A percentile compares a stretch with the other conserved stretches of the same genome.
phyloP scores from a whole-genome alignment of 78 protist species.

The Chrysochromulina parva region DNA sequence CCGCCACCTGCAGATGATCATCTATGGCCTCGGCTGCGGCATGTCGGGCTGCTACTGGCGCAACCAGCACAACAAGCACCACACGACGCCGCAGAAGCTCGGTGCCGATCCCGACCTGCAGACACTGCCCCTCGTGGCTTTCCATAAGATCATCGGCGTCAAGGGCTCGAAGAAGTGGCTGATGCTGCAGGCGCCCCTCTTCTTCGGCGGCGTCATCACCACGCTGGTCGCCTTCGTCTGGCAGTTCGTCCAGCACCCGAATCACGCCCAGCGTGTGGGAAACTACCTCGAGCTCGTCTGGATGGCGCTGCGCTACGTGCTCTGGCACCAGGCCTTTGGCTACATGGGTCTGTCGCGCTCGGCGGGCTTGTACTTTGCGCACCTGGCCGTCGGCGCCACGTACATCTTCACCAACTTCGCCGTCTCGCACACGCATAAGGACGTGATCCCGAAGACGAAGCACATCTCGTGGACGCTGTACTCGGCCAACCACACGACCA shows the following conservation, averaged over 20 bases:
- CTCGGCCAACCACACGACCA: constrained; percentile 37
- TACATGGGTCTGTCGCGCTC: not conserved
- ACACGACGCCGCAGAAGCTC: constrained; percentile 49
- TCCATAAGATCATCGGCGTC: not conserved
- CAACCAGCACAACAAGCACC: constrained; percentile 50
- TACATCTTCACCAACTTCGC: constrained; percentile 32
- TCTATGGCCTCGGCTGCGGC: constrained; percentile 29
- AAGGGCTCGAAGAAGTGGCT: constrained; percentile 2
- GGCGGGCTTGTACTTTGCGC: not conserved
- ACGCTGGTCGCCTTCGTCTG: constrained; percentile 37
- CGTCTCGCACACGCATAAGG: constrained; percentile 28
- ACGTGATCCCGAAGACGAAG: not conserved
- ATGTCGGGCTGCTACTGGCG: constrained; percentile 36
- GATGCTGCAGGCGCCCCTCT: not conserved
- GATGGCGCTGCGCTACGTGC: not conserved
- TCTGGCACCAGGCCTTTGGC: not conserved
- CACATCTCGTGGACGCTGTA: not conserved
- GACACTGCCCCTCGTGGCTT: constrained; percentile 31
- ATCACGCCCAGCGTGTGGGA: not conserved
- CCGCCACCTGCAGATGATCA: not conserved
- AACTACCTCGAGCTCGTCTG: not conserved
- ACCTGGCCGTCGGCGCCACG: not conserved
- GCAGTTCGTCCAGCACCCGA: constrained; percentile 38
- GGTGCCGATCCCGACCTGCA: constrained; percentile 38
- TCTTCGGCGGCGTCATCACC: constrained; percentile 2